Base-by-base conservation (phyloP, 352 stramenopile species). In the Globisporangium uncinulatum region DNA sequence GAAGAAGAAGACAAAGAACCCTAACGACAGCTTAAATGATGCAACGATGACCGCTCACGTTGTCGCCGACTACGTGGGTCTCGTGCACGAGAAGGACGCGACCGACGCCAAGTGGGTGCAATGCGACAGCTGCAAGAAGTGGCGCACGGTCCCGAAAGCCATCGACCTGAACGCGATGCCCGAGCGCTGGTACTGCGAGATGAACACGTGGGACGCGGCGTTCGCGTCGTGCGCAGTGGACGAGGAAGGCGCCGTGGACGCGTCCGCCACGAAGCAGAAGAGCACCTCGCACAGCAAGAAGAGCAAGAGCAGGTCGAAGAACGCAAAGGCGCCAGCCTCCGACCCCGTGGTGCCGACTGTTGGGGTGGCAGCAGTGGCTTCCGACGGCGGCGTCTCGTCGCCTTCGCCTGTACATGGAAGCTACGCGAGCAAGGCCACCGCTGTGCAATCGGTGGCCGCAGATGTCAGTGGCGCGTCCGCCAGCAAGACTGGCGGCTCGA, bases 101-200 rank as follows among this genome's bases (percentile, higher is more conserved):
- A 47, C 19, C 3, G 83, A 96, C 53, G 77, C 80, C 4, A 92
- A 92, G 56, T 99, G 96, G 96, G 96, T 98, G 0, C 94, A 98
- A 67, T 99, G 96, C 58, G 96, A 99, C 53, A 77, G 73, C 36
- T 99, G 96, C 75, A 83, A 88, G 37, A 98, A 98, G 65, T 99
- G 96, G 96, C 89, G 96, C 42, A 95, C 93, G 14, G 80, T 99
- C 14, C 88, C 95, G 5, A 85, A 79, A 51, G 68, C 79, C 36
- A 81, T 98, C 19, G 83, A 98, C 61, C 62, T 94, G 47, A 77
- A 97, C 29, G 73, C 72, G 15, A 92, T 99, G 67, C 94, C 95
- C 10, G 90, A 98, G 34, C 76, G 88, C 53, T 99, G 96, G 96
- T 98, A 97, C 62, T 99, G 96, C 71, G 76, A 89, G 53, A 92